phyloP scores from a whole-genome alignment of 176 grass and related monocot genomes.

The Avena sativa region DNA sequence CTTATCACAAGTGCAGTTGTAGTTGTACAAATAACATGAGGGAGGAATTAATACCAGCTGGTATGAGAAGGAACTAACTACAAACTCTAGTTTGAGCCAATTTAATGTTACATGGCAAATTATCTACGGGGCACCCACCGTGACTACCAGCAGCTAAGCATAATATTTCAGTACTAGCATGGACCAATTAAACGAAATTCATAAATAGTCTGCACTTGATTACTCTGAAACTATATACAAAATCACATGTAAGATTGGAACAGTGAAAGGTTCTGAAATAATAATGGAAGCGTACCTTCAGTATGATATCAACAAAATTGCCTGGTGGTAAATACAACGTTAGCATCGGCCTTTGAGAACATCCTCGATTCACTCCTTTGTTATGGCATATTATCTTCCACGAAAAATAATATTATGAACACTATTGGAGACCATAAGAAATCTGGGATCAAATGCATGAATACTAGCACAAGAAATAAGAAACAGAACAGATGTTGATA shows the following conservation, averaged over 20 bases:
- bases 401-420: neutral
- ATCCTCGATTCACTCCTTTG: constrained; percentile 78
- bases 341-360: constrained; percentile 77
- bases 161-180: neutral
- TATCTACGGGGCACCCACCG: no score
- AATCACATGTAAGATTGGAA: no score
- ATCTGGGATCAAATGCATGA: neutral
- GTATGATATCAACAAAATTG: constrained; percentile 84
- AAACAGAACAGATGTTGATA: neutral
- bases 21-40: no score
- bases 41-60: no score
- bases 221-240: no score
- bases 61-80: no score
- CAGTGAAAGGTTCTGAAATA: neutral
- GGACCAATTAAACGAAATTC: no score
- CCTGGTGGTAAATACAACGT: constrained; percentile 85
- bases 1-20: no score
- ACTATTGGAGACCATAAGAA: neutral
- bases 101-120: no score
- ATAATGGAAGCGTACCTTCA: constrained; percentile 25
- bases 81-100: no score
- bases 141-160: neutral
- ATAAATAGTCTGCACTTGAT: neutral
- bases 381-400: constrained; percentile 73
- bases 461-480: neutral